Base-by-base conservation (phyloP, 306 rosid species). In the Morella rubra region DNA sequence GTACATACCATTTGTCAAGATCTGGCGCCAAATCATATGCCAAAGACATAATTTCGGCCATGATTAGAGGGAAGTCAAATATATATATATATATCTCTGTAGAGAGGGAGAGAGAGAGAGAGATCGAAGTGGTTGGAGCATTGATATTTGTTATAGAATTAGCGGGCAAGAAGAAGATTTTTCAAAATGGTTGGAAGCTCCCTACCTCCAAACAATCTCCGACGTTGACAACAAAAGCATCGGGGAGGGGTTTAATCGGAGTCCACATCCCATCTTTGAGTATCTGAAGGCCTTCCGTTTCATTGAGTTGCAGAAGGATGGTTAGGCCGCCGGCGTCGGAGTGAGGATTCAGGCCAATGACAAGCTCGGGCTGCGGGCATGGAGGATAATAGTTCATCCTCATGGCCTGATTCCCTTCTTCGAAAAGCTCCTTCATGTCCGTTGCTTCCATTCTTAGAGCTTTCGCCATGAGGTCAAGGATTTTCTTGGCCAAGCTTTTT, bases 1-100 rank as follows among this genome's bases (percentile, higher is more conserved):
- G 15, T 84, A 85, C 44, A 80, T 58, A 20, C 87, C 90, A 61
- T 87, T 87, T n/a, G 89, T 87, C 27, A 87, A 44, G 37, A 87
- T 84, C 91, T 89, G 68, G 32, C 32, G 32, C 15, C 27, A 37
- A 60, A 32, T 1, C 3, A 12, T 27, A 8, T 0, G 47, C 5
- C 32, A 14, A 58, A 69, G 20, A 4, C n/a, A 15, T 6, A 51
- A 15, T 51, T 27, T 27, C 2, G 2, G 32, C 32, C 32, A 27
- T 27, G 32, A 27, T 27, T 27, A 27, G 1, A 27, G 32, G 32
- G 32, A 27, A 27, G 1, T 27, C 32, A 27, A 0, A 27, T 1
- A 27, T 1, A 27, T 27, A 27, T 27, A 27, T 27, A 27, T 27
- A 27, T 27, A 27, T n/a, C n/a, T n/a, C n/a, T n/a, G n/a, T n/a